These are phyloP conservation scores for Conticribra guillardii DNA, from an alignment of 108 stramenopile species.

Conservation along the genomic window DNA sequence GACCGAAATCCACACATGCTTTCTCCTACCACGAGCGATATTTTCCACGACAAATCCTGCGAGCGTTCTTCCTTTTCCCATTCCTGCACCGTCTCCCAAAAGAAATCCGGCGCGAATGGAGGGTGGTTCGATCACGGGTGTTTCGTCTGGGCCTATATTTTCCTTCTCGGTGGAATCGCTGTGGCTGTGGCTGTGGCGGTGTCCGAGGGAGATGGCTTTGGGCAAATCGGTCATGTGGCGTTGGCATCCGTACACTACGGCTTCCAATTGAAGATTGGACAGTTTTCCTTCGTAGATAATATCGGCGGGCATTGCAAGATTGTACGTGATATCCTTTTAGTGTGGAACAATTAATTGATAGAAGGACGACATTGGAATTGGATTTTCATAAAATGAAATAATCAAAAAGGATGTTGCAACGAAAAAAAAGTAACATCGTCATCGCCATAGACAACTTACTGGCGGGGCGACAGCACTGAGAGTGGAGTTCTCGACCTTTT, in stretches of 20 bases:
- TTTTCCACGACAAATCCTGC: slow-evolving; percentile 64
- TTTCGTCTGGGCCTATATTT: neutral
- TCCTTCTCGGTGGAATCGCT: neutral
- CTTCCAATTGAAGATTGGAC: slow-evolving; percentile 52
- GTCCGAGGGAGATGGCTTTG: neutral
- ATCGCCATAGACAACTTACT: too few relatives aligned
- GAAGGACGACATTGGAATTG: too few relatives aligned
- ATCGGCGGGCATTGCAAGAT: slow-evolving; percentile 36
- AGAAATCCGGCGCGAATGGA: slow-evolving; percentile 68
- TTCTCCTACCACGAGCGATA: slow-evolving; percentile 46
- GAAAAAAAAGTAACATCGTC: too few relatives aligned
- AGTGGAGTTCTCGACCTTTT: slow-evolving; percentile 42
- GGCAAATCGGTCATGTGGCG: slow-evolving; percentile 38
- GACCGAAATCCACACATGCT: slow-evolving; percentile 58
- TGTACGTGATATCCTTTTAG: slow-evolving; percentile 31
- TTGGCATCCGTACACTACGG: slow-evolving; percentile 48
- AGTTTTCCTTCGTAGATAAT: slow-evolving; percentile 48
- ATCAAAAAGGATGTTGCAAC: too few relatives aligned
- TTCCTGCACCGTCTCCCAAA: slow-evolving; percentile 83
- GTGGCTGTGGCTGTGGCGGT: neutral
- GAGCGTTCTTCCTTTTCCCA: slow-evolving; percentile 72
- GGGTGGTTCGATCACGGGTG: slow-evolving; percentile 20
- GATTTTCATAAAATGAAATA: too few relatives aligned
- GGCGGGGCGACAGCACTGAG: slow-evolving; percentile 35
- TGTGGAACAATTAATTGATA: too few relatives aligned